These are phyloP conservation scores for Neopestalotiopsis rosae DNA, from an alignment of 2,329 filamentous ascomycete genomes.

Conservation along the genomic window DNA sequence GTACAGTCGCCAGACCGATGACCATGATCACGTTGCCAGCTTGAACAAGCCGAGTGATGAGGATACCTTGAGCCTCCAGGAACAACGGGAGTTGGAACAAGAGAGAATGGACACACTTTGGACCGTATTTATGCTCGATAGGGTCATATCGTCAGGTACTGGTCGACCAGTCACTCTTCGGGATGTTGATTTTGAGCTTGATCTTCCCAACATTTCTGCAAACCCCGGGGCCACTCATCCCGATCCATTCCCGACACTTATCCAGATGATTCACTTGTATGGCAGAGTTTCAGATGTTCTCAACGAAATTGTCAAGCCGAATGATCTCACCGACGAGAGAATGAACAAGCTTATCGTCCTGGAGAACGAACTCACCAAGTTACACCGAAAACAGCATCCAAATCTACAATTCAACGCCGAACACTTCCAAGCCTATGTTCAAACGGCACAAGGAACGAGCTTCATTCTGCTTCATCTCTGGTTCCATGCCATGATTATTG, in stretches of 20 bases:
- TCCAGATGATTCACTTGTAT: conserved; percentile 85
- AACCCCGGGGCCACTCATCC: conserved; percentile 71
- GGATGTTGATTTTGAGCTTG: conserved; percentile 84
- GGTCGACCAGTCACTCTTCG: conserved; percentile 83
- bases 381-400: conserved; percentile 75
- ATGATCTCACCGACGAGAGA: conserved; percentile 77
- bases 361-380: conserved; percentile 76
- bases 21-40: conserved; percentile 24
- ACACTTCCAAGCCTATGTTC: conserved; percentile 87
- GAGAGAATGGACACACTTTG: conserved; percentile 88
- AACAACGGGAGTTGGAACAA: conserved; percentile 73
- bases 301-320: conserved; percentile 77
- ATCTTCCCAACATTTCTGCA: conserved; percentile 60
- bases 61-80: conserved; percentile 49
- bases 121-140: conserved; percentile 87
- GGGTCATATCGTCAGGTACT: conserved; percentile 86
- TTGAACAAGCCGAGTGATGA: conserved; percentile 47
- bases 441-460: conserved; percentile 80
- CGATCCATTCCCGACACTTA: conserved; percentile 78
- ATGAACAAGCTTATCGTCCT: conserved; percentile 75
- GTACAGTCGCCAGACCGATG: conserved; percentile 42
- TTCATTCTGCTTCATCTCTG: conserved; percentile 88
- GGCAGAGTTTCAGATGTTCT: conserved; percentile 83
- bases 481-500: conserved; percentile 86
- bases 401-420: conserved; percentile 82